Evolutionary conservation across 805 yeast genomes (phyloP).

Genomic region (Kodamaea lidongshanica): DNA sequence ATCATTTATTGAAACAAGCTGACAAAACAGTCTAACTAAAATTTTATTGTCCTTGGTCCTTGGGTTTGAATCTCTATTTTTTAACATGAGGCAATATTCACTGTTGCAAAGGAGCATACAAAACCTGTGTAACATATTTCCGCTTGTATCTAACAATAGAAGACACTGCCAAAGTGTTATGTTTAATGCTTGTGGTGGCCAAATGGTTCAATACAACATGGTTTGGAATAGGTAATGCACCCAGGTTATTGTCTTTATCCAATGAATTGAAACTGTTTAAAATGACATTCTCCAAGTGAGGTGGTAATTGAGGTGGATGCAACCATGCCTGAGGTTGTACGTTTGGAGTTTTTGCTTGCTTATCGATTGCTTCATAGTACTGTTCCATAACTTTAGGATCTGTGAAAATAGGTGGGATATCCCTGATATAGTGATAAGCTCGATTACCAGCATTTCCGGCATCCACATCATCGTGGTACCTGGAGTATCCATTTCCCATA

Average conservation of each 20-base stretch:
- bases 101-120: slow-evolving; percentile 77
- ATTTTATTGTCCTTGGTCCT: too few species aligned
- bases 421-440: slow-evolving; percentile 46
- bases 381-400: slow-evolving; percentile 87
- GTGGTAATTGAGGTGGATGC: slow-evolving; percentile 95
- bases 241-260: slow-evolving; percentile 74
- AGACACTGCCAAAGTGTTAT: slow-evolving; percentile 90
- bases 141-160: slow-evolving; percentile 82
- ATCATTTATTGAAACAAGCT: too few species aligned
- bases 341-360: slow-evolving; percentile 52
- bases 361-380: slow-evolving; percentile 70
- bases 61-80: too few species aligned
- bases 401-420: slow-evolving; percentile 76
- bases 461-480: slow-evolving; percentile 58
- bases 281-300: slow-evolving; percentile 91
- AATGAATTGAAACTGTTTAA: slow-evolving; percentile 58
- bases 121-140: slow-evolving; percentile 84
- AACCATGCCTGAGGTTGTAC: slow-evolving; percentile 59
- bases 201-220: slow-evolving; percentile 91
- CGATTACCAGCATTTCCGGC: slow-evolving; percentile 10
- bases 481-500: slow-evolving; percentile 73
- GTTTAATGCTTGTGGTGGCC: slow-evolving; percentile 93
- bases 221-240: slow-evolving; percentile 88
- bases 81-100: too few species aligned
- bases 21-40: too few species aligned